These are phyloP conservation scores for Nissolia schottii DNA, from an alignment of 306 rosid species.

Conservation along the genomic window DNA sequence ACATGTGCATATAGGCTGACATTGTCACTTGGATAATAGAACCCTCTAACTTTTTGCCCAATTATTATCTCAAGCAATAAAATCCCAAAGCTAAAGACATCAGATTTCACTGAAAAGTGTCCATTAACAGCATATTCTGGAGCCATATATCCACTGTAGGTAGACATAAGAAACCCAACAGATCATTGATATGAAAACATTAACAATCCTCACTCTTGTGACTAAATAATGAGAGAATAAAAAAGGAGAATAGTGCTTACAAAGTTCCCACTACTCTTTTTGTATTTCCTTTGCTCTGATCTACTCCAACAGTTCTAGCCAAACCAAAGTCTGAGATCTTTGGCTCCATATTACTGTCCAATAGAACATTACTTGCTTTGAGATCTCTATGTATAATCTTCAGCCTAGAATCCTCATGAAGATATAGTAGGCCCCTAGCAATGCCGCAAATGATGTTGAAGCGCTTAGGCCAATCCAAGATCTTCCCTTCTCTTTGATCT, in stretches of 20 bases:
- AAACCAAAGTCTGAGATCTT: conserved; percentile 55
- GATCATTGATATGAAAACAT: not conserved
- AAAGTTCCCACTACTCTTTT: conserved; percentile 40
- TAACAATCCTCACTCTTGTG: not conserved
- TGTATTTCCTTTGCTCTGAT: conserved; percentile 42
- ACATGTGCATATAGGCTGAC: not conserved
- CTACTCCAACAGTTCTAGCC: conserved; percentile 41
- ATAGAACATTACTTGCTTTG: conserved; percentile 41
- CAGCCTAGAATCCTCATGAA: conserved; percentile 40
- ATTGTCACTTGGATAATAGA: not conserved
- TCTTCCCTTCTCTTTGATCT: conserved; percentile 17
- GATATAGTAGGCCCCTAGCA: conserved; percentile 43
- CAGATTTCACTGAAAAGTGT: not conserved
- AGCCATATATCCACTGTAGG: not conserved
- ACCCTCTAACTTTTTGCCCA: not conserved
- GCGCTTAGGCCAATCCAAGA: conserved; percentile 39
- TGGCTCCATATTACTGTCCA: conserved; percentile 34
- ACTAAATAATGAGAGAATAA: not conserved
- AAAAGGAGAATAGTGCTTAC: conserved; percentile 20
- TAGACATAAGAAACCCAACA: not conserved
- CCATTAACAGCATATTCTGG: conserved; percentile 12
- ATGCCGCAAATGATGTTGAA: conserved; percentile 31
- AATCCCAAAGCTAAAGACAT: conserved; percentile 15
- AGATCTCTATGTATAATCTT: conserved; percentile 47
- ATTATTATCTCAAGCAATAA: conserved; percentile 5